These are phyloP conservation scores for Chamaecrista fasciculata DNA, from an alignment of 306 rosid species.

Conservation along the genomic window DNA sequence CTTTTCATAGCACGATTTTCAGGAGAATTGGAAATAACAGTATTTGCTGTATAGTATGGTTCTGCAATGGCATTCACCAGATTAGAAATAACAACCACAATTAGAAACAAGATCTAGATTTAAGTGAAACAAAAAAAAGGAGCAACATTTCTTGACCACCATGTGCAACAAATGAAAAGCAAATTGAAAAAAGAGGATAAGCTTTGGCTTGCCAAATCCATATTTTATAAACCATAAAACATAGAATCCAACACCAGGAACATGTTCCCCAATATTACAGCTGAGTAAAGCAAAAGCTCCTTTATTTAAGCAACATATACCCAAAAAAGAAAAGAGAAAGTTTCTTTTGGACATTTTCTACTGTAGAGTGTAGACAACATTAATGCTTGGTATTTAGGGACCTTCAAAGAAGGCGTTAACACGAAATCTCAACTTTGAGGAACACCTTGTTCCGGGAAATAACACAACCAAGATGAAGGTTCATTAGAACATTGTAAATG, in stretches of 20 bases:
- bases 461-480: background rate
- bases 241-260: slow-evolving; percentile 6
- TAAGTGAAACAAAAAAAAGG: background rate
- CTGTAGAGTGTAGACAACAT: slow-evolving; percentile 14
- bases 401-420: background rate
- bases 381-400: background rate
- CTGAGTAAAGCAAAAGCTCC: slow-evolving; percentile 1
- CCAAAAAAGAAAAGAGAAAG: background rate
- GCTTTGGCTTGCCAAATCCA: background rate
- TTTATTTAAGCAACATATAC: background rate
- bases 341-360: background rate
- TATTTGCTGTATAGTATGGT: slow-evolving; percentile 47
- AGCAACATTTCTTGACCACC: background rate
- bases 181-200: background rate
- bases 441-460: background rate
- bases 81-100: slow-evolving; percentile 32
- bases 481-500: background rate
- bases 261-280: slow-evolving; percentile 18
- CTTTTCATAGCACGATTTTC: slow-evolving; percentile 54
- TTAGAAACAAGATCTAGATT: slow-evolving; percentile 3
- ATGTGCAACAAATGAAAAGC: background rate
- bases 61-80: slow-evolving; percentile 55
- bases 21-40: slow-evolving; percentile 45
- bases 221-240: slow-evolving; percentile 7
- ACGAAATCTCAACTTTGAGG: background rate